Evolutionary conservation across 495 filamentous ascomycete species (phyloP), one percentile per base, ranked within the genome.

Genomic region (Parmelia sp.): DNA sequence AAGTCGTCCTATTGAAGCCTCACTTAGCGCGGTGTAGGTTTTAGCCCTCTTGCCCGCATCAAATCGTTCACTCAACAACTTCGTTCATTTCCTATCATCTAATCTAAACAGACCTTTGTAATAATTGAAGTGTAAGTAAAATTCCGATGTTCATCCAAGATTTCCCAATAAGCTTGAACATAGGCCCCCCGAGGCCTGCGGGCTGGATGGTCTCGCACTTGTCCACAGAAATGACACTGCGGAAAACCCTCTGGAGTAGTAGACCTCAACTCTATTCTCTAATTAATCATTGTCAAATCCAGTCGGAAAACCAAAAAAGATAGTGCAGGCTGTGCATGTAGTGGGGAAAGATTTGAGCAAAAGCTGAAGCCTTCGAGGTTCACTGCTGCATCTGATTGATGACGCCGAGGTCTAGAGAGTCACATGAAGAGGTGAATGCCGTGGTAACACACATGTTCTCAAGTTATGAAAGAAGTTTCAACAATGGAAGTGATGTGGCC

Each of bases 1-100:
- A n/a, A 51, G 45, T 51, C 45, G 44, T 47, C 45, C 45, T 25
- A 51, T 27, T 51, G 45, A 51, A 51, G 45, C 1, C 45, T 29
- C 23, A 51, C 45, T n/a, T 53, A 53, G 49, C 49, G 49, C 19
- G 14, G 5, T 53, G 11, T 53, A 53, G 49, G 45, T 49, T 49
- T 49, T 49, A 49, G 45, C 45, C 45, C 45, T 49, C 45, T 25
- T 2, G 45, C 27, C 45, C 25, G 45, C 10, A 40, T 6, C 15
- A 40, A 12, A 15, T 12, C 8, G 14, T 14, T 27, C 9, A 45
- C 10, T 19, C n/a, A 7, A 23, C 44, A n/a, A 21, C 42, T 3
- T 23, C n/a, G 15, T 3, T 17, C n/a, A 1, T 23, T 27, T 29
- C n/a, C 45, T 27, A 29, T 51, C 5, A 14, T 19, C n/a, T 51